Percentiles rank a stretch among this genome's conserved stretches.
Conservation (phyloP, 2,329 filamentous ascomycete genomes). For the Colletotrichum noveboracense region DNA sequence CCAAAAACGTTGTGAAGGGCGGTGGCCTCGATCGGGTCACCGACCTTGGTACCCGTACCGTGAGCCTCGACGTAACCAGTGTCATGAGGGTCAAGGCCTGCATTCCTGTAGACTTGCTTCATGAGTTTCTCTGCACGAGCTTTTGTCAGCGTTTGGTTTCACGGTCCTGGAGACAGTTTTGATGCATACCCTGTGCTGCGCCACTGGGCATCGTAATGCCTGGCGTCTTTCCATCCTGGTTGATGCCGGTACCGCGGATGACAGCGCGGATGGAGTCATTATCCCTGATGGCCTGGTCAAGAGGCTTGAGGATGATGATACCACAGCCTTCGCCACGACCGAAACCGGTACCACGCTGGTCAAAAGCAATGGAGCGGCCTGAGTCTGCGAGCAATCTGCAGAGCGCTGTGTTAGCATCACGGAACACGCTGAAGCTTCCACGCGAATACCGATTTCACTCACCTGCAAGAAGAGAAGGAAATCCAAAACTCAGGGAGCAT, state of each 20-base stretch:
- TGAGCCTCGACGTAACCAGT: constrained; percentile 53
- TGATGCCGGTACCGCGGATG: constrained; percentile 54
- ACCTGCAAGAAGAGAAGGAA: constrained; percentile 49
- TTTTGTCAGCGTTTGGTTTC: constrained; percentile 20
- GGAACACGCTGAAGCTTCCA: not conserved
- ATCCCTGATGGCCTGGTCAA: constrained; percentile 58
- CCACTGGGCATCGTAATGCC: constrained; percentile 63
- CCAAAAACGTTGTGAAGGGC: constrained; percentile 52
- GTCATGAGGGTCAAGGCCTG: constrained; percentile 29
- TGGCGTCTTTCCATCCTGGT: constrained; percentile 61
- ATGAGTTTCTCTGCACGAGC: constrained; percentile 42
- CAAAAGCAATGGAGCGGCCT: constrained; percentile 51
- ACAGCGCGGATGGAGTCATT: constrained; percentile 59
- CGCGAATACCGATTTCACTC: constrained; percentile 17
- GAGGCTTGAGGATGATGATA: constrained; percentile 60
- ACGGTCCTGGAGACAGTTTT: not conserved
- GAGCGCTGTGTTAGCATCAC: not conserved
- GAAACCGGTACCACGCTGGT: constrained; percentile 49
- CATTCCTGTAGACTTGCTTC: constrained; percentile 37
- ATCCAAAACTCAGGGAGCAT: constrained; percentile 53
- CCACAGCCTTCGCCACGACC: constrained; percentile 65
- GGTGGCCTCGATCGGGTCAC: constrained; percentile 60
- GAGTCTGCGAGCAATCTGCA: constrained; percentile 53
- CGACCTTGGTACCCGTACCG: constrained; percentile 60
- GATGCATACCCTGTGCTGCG: constrained; percentile 45